Base-by-base conservation (phyloP, 2,329 filamentous ascomycete species). In the Periglandula ipomoeae region DNA sequence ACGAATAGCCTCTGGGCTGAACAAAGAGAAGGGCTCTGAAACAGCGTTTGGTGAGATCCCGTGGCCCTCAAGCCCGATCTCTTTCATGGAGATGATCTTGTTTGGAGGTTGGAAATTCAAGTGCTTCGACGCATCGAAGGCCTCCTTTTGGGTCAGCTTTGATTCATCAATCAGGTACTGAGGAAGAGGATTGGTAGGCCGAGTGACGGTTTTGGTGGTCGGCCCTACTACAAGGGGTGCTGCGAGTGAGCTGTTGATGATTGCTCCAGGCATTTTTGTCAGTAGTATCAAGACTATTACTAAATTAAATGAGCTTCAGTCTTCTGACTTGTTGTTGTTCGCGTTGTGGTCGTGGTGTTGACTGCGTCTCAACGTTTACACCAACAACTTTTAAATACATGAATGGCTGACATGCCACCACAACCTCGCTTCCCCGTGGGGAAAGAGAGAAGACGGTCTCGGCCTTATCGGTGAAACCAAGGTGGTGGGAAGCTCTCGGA, bases 31-130 rank as follows among this genome's bases (percentile, higher is more conserved):
- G 0, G 81, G 80, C 50, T 84, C 76, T 0, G 81, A 82, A 46
- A 83, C 80, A 11, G 80, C 82, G 44, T 80, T 69, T 1, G 73
- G 73, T 1, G 82, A 85, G 23, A 85, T 71, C 4, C 81, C 82
- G 44, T 67, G 70, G 48, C 71, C 70, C 32, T 77, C 70, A 37
- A 77, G 75, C 2, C 76, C 79, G 46, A 84, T 68, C 27, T 84
- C 81, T 56, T 75, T 70, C 81, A 85, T 85, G 17, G 70, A 76
- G 55, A 78, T 65, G 40, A 78, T 65, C 52, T 75, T 71, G 13
- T 71, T 66, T 10, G 75, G 72, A 13, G 71, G 60, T 46, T 72
- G 66, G 61, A 73, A 81, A 22, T 64, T 63, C 17, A 85, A 61
- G 58, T 85, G 81, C 58, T 72, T 75, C 34, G 64, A 56, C 2